Evolutionary conservation across 2,329 filamentous ascomycete species (phyloP).

Genomic region (Fulvia fulva): DNA sequence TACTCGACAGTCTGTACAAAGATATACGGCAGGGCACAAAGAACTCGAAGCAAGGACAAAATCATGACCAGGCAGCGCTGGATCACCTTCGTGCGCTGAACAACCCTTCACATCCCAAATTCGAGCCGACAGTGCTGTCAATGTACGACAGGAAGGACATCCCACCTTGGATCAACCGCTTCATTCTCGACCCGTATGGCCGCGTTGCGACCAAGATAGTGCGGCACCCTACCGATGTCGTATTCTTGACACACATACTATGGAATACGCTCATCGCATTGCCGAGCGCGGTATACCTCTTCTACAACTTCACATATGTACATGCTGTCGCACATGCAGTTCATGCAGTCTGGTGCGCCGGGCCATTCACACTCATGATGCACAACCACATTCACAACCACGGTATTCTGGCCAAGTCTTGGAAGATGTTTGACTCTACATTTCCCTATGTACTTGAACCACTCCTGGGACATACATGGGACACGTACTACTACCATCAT

Average conservation of each 20-base stretch:
- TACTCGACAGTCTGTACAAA: constrained; percentile 36
- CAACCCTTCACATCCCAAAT: constrained; percentile 44
- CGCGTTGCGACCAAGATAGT: constrained; percentile 54
- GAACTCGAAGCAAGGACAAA: neutral
- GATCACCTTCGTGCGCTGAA: constrained; percentile 47
- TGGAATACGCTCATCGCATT: constrained; percentile 67
- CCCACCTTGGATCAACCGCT: constrained; percentile 43
- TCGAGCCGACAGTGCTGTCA: constrained; percentile 55
- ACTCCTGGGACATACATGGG: constrained; percentile 79
- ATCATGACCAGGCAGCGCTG: constrained; percentile 17
- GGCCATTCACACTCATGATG: constrained; percentile 75
- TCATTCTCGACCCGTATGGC: constrained; percentile 59
- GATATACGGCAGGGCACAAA: constrained; percentile 23
- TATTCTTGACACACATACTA: constrained; percentile 73
- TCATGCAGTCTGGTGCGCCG: constrained; percentile 66
- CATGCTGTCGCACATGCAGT: constrained; percentile 65
- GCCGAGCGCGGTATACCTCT: constrained; percentile 64
- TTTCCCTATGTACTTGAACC: constrained; percentile 75
- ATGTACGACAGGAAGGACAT: constrained; percentile 50
- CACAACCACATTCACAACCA: constrained; percentile 80
- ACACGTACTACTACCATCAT: constrained; percentile 80
- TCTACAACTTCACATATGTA: constrained; percentile 60
- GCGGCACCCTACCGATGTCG: constrained; percentile 66
- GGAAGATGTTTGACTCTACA: constrained; percentile 54
- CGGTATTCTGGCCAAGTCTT: constrained; percentile 59